Conservation (phyloP, 2,329 filamentous ascomycete genomes). For the Acephala macrosclerotiorum region DNA sequence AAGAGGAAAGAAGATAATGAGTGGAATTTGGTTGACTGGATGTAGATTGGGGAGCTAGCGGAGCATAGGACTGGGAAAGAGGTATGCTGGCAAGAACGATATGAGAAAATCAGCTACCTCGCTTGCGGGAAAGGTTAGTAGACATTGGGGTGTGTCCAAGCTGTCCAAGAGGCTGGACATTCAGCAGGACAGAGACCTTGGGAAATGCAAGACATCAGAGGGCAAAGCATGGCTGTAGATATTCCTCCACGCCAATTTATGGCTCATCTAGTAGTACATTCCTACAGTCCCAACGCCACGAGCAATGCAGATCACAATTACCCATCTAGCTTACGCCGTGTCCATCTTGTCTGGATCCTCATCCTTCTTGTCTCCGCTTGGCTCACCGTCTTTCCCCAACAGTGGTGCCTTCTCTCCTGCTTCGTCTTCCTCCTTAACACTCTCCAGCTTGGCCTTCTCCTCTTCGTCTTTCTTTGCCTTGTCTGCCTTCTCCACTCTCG, state of each 20-base stretch:
- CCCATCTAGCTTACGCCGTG: conserved; percentile 65
- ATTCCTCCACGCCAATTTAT: conserved; percentile 19
- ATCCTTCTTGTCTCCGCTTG: conserved; percentile 64
- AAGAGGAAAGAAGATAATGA: background rate
- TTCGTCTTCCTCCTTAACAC: conserved; percentile 82
- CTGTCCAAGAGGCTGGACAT: too few species aligned
- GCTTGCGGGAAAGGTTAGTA: background rate
- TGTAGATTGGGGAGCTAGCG: background rate
- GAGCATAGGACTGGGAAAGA: background rate
- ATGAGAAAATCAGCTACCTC: conserved; percentile 1
- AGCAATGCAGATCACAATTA: conserved; percentile 39
- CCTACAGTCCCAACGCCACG: conserved; percentile 46
- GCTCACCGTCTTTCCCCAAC: conserved; percentile 68
- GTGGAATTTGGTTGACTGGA: background rate
- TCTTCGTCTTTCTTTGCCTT: conserved; percentile 74
- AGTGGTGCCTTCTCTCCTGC: conserved; percentile 62
- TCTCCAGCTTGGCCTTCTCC: conserved; percentile 78
- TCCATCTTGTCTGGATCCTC: conserved; percentile 85
- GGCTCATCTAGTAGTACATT: conserved; percentile 45
- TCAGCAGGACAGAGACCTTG: conserved; percentile 11
- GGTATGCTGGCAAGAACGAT: conserved; percentile 10
- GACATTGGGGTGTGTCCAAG: too few species aligned
- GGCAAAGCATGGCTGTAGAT: conserved; percentile 4
- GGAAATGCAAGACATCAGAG: conserved; percentile 8
- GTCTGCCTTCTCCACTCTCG: conserved; percentile 85